These are phyloP conservation scores for Flaveria ramosissima DNA, from an alignment of 129 eudicot genomes.

Conservation along the genomic window DNA sequence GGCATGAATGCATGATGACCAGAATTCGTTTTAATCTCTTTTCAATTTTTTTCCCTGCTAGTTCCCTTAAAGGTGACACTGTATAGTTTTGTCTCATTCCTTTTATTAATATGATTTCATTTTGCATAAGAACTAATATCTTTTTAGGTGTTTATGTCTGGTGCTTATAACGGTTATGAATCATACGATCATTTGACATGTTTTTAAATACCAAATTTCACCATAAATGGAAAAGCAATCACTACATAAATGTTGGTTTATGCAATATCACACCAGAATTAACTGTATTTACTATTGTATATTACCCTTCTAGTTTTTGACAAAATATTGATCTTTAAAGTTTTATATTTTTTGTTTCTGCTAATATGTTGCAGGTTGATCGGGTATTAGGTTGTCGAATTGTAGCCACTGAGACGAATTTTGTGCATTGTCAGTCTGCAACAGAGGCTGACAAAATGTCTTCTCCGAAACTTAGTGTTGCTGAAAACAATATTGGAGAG, in stretches of 20 bases:
- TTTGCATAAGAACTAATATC: not conserved
- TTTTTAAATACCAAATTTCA: not conserved
- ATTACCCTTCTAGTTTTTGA: not conserved
- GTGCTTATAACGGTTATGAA: conserved; percentile 15
- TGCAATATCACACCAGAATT: not conserved
- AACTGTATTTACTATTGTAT: not conserved
- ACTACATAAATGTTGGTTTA: not conserved
- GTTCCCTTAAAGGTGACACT: not conserved
- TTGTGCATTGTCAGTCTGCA: conserved; percentile 28
- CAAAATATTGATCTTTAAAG: not conserved
- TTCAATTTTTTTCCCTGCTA: no score
- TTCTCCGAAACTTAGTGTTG: conserved; percentile 21
- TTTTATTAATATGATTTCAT: not conserved
- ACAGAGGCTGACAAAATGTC: conserved; percentile 32
- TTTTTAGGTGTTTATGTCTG: not conserved
- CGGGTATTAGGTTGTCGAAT: conserved; percentile 91
- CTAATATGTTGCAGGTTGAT: conserved; percentile 63
- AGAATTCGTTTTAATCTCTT: no score
- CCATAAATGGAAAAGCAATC: conserved; percentile 8
- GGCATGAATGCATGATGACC: not conserved
- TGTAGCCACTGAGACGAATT: conserved; percentile 31
- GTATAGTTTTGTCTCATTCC: not conserved
- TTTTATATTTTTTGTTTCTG: not conserved
- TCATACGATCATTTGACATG: not conserved
- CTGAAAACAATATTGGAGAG: conserved; percentile 29